phyloP scores from a whole-genome alignment of 441 rosid genomes.

The Macaranga tanarius region DNA sequence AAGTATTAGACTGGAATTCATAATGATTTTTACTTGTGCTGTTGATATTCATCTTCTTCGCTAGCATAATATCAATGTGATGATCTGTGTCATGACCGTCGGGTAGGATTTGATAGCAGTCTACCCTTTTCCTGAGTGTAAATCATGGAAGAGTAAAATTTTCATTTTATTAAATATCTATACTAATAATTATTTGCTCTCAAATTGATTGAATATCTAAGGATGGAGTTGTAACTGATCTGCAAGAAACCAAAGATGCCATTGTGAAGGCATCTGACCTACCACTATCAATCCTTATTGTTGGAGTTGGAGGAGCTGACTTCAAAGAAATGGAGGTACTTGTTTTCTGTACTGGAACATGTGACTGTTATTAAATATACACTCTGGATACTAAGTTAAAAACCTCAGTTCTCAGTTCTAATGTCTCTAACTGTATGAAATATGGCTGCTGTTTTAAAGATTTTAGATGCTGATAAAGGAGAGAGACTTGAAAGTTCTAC shows the following conservation, averaged over 20 bases:
- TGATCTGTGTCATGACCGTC: background rate
- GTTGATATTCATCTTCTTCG: background rate
- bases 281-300: constrained; percentile 83
- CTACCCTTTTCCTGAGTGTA: background rate
- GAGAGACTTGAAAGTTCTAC: constrained; percentile 79
- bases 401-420: background rate
- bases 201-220: constrained; percentile 25
- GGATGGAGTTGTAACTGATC: constrained; percentile 97
- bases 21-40: constrained; percentile 3
- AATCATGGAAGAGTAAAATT: background rate
- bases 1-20: constrained; percentile 23
- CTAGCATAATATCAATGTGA: constrained; percentile 2
- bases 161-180: constrained; percentile 10
- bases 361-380: background rate
- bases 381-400: background rate
- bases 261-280: constrained; percentile 89
- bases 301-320: constrained; percentile 97
- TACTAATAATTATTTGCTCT: constrained; percentile 13
- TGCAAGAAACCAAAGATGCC: constrained; percentile 91
- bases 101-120: background rate
- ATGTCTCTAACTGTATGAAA: background rate
- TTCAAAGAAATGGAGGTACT: constrained; percentile 95
- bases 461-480: constrained; percentile 86
- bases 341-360: background rate
- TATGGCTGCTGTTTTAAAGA: constrained; percentile 33